phyloP scores from a whole-genome alignment of 345 rosid genomes.

The Linum lewisii region DNA sequence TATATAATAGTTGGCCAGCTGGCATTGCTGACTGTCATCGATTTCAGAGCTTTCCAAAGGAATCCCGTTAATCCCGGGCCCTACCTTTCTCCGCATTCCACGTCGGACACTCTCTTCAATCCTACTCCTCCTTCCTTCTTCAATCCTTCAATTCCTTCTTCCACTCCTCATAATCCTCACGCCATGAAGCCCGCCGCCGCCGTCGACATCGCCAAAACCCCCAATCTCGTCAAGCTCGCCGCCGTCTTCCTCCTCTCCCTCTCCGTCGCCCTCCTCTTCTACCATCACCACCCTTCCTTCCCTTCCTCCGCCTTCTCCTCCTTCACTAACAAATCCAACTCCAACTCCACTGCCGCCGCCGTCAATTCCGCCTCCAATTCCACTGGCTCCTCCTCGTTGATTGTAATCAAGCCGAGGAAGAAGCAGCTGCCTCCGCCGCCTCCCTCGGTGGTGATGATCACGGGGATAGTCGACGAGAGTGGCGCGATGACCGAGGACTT shows the following conservation, averaged over 20 bases:
- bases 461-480: slow-evolving; percentile 48
- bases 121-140: neutral
- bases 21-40: too few relatives aligned
- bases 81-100: neutral
- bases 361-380: neutral
- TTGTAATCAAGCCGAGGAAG: neutral
- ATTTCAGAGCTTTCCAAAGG: too few relatives aligned
- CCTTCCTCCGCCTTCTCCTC: slow-evolving; percentile 15
- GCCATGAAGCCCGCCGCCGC: slow-evolving; percentile 1
- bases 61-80: neutral
- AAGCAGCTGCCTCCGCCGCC: slow-evolving; percentile 16
- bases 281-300: slow-evolving; percentile 11
- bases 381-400: neutral
- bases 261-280: slow-evolving; percentile 13
- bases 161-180: neutral
- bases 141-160: neutral
- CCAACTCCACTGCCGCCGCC: slow-evolving; percentile 12
- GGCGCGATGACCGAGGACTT: slow-evolving; percentile 49
- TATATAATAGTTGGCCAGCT: too few relatives aligned
- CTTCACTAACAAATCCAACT: slow-evolving; percentile 15
- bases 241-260: slow-evolving; percentile 21
- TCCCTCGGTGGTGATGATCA: slow-evolving; percentile 20
- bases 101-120: neutral
- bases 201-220: slow-evolving; percentile 26
- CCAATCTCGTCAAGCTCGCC: slow-evolving; percentile 27